These are phyloP conservation scores for Lonicera japonica DNA, from an alignment of 129 eudicot species.

Conservation along the genomic window DNA sequence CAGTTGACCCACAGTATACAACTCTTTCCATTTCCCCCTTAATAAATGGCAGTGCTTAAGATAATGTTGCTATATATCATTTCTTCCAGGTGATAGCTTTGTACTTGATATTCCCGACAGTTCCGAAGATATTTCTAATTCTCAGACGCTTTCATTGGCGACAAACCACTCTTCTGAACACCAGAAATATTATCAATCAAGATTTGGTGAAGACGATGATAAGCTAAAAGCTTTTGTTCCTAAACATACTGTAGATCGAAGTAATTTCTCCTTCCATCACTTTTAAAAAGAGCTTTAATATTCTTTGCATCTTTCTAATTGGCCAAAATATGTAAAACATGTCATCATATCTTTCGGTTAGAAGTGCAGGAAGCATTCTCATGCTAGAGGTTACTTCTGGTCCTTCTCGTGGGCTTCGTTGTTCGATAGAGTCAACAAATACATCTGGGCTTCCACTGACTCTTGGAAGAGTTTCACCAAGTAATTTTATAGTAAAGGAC, in stretches of 20 bases:
- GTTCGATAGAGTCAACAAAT: constrained; percentile 66
- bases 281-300: background rate
- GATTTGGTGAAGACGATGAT: constrained; percentile 27
- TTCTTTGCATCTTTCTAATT: constrained; percentile 11
- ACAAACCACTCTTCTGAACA: constrained; percentile 31
- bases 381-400: constrained; percentile 87
- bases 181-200: constrained; percentile 26
- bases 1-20: constrained; percentile 57
- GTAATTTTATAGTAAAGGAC: constrained; percentile 64
- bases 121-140: constrained; percentile 53
- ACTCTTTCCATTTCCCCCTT: background rate
- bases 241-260: constrained; percentile 36
- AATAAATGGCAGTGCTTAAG: background rate
- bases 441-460: constrained; percentile 70
- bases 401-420: constrained; percentile 64
- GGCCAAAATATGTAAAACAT: constrained; percentile 36
- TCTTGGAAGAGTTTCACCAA: constrained; percentile 89
- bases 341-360: constrained; percentile 67
- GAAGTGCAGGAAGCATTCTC: constrained; percentile 72
- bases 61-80: background rate
- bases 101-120: constrained; percentile 54
- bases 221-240: constrained; percentile 24
- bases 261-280: constrained; percentile 47
- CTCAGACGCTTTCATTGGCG: constrained; percentile 64
- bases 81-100: constrained; percentile 63